Base-by-base conservation (phyloP, 768 basidiomycete species). In the Pleurotus giganteus region DNA sequence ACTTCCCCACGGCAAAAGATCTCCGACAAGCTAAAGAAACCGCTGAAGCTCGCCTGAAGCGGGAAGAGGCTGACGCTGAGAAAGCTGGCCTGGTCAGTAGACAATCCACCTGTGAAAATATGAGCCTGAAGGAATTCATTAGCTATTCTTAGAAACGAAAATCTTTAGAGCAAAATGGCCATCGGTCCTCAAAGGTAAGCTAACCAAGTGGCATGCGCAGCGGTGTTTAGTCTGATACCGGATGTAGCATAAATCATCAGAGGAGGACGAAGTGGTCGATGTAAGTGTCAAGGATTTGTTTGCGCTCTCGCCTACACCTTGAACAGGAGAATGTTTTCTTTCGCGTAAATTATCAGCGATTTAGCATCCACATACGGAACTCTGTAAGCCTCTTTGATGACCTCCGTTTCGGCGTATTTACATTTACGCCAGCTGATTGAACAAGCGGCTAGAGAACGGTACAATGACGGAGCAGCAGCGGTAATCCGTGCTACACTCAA, bases 331-430 rank as follows among this genome's bases (percentile, higher is more conserved):
- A 75, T 2, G 80, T 91, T 29, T 85, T 86, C 69, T 90, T 97
- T 65, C 83, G 91, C 45, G 81, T 98, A 45, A 98, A 98, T 72
- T 90, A 86, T 65, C 88, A 94, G 61, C 88, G 83, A 62, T 96
- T 94, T 69, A 85, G 89, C 60, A 75, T 92, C 28, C 86, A 91
- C 61, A 83, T 97, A 50, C 87, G 96, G 39, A 96, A 97, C 71
- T 77, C 86, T 65, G 93, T 92, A 60, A 6, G 83, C 61, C 43
- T 28, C n/a, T 34, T 57, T 12, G 23, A 15, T 43, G 39, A 47
- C 54, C 17, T 2, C 24, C 17, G 19, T 31, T 28, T 58, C 46
- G 19, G 26, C 47, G 27, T 59, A 60, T 56, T 60, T 63, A 44
- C 54, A 52, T 13, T 24, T 32, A 42, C 39, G 47, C 34, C 66